A percentile compares a stretch with the other conserved stretches of the same genome.
These are phyloP conservation scores for Primulina tabacum DNA, from an alignment of 257 asterid species.

Conservation along the genomic window DNA sequence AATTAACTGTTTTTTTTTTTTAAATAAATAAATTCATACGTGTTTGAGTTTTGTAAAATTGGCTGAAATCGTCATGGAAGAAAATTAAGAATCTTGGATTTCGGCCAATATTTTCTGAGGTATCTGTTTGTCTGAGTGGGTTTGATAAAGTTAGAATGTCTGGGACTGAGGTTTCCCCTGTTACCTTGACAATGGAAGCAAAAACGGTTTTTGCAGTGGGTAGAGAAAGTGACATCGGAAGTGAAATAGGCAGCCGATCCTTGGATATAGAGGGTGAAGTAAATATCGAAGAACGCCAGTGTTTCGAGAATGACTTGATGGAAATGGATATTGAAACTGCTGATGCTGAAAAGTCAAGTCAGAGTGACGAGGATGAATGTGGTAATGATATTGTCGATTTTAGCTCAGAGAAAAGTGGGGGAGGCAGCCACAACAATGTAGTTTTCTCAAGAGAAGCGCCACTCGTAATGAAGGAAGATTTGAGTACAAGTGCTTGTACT, in stretches of 20 bases:
- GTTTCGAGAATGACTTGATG: constrained; percentile 65
- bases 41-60: background rate
- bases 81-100: background rate
- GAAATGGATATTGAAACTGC: constrained; percentile 62
- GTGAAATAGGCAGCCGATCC: constrained; percentile 18
- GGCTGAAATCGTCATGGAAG: background rate
- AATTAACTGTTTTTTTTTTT: too few relatives aligned
- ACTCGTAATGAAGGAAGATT: constrained; percentile 53
- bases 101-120: background rate
- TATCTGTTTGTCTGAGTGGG: background rate
- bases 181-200: constrained; percentile 14
- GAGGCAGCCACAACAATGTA: constrained; percentile 57
- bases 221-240: constrained; percentile 6
- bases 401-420: constrained; percentile 45
- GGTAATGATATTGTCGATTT: constrained; percentile 35
- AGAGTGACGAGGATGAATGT: constrained; percentile 24
- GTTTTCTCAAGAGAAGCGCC: constrained; percentile 72
- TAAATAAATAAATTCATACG: background rate
- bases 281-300: constrained; percentile 26
- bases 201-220: background rate
- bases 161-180: constrained; percentile 3
- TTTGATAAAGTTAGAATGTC: background rate
- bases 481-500: constrained; percentile 47
- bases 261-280: constrained; percentile 19
- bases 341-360: constrained; percentile 31